These are phyloP conservation scores for Calamus simplicifolius DNA, from an alignment of 176 grass and related monocot genomes.

Conservation along the genomic window DNA sequence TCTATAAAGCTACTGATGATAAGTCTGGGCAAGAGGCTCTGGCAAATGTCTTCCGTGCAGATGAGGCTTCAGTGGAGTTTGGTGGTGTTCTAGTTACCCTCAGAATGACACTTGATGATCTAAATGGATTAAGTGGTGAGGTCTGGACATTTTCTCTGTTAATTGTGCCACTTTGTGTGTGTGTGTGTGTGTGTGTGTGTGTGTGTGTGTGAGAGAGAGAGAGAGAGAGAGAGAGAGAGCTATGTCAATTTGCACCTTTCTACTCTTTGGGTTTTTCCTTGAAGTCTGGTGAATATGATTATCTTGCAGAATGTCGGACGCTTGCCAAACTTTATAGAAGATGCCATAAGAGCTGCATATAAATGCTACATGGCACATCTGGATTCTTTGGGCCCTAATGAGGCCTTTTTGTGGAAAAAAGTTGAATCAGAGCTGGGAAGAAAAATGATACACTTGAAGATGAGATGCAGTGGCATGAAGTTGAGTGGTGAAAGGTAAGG, in stretches of 20 bases:
- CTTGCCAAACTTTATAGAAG: conserved; percentile 73
- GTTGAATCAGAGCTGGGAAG: conserved; percentile 88
- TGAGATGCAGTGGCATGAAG: conserved; percentile 91
- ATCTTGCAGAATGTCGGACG: conserved; percentile 59
- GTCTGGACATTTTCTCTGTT: conserved; percentile 36
- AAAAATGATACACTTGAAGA: conserved; percentile 98
- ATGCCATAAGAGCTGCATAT: conserved; percentile 77
- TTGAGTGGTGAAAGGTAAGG: conserved; percentile 77
- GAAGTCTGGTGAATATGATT: conserved; percentile 21
- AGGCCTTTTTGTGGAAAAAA: conserved; percentile 71
- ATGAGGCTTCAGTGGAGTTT: conserved; percentile 82
- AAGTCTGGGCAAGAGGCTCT: conserved; percentile 53
- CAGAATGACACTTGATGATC: conserved; percentile 91
- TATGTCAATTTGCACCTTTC: too few relatives aligned
- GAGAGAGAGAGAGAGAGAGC: too few relatives aligned
- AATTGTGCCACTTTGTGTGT: background rate
- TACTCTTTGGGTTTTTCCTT: background rate
- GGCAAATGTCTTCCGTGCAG: conserved; percentile 60
- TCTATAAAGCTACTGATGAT: conserved; percentile 63
- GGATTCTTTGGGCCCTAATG: conserved; percentile 69
- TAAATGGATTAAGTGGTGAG: conserved; percentile 65
- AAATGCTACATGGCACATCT: conserved; percentile 71
- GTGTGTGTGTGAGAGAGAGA: too few relatives aligned
- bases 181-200: background rate
- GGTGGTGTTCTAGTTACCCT: conserved; percentile 63